Conservation (phyloP, 2,329 filamentous ascomycete species). For the Colletotrichum eleusines region DNA sequence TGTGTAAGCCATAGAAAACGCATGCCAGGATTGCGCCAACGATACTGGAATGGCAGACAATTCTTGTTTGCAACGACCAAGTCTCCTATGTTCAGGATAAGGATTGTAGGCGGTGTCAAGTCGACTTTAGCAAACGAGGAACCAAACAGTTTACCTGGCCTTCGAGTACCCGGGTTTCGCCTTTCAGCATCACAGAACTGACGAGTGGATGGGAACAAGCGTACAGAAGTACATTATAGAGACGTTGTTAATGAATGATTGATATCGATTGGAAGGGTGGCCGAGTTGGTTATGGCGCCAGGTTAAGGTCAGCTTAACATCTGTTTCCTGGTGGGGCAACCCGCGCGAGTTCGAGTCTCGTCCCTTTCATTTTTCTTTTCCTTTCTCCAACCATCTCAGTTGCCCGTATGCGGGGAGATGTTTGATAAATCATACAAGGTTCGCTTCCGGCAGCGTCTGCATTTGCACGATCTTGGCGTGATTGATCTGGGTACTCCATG, state of each 20-base stretch:
- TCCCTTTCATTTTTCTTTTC: slow-evolving; percentile 33
- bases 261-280: slow-evolving; percentile 26
- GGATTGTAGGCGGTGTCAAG: too few species aligned
- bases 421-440: too few species aligned
- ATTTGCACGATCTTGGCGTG: neutral
- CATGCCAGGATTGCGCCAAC: neutral
- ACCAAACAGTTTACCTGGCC: too few species aligned
- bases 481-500: neutral
- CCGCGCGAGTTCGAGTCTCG: slow-evolving; percentile 41
- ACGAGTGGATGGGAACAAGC: neutral
- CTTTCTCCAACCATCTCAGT: neutral
- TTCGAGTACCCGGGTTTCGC: neutral
- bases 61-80: too few species aligned
- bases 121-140: neutral
- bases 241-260: too few species aligned
- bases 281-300: slow-evolving; percentile 42
- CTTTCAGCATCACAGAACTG: fast-evolving
- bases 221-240: too few species aligned
- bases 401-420: fast-evolving
- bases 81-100: too few species aligned
- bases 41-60: neutral
- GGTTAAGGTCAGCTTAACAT: slow-evolving; percentile 42
- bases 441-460: too few species aligned
- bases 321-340: slow-evolving; percentile 42
- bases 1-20: neutral